These are phyloP conservation scores for Pneumocystis wakefieldiae DNA, from an alignment of 1,139 yeast genomes.

Conservation along the genomic window DNA sequence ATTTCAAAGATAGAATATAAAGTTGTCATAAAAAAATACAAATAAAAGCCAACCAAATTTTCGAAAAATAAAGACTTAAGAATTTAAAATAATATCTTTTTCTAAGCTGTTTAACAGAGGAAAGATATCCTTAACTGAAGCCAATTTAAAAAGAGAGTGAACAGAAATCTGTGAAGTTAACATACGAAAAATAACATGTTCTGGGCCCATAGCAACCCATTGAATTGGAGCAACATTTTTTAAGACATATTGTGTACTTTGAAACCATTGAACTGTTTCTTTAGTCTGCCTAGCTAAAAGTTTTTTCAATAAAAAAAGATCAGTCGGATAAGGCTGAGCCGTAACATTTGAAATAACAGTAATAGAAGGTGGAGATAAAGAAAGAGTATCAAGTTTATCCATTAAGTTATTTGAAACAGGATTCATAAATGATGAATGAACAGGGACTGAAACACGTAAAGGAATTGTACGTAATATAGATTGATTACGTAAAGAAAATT, in stretches of 20 bases:
- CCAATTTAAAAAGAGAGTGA: no score
- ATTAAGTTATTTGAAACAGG: conserved; percentile 3
- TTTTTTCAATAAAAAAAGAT: neutral
- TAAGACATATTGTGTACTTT: neutral
- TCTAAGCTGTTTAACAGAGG: no score
- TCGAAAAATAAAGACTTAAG: no score
- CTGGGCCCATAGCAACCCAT: neutral
- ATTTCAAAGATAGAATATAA: no score
- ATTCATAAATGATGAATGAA: conserved; percentile 9
- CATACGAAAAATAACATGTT: neutral
- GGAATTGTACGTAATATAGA: conserved; percentile 8
- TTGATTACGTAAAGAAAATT: conserved; percentile 5
- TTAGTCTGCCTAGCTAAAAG: neutral
- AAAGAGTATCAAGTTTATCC: neutral
- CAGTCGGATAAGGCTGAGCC: conserved; percentile 5
- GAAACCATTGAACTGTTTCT: neutral
- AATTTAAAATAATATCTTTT: no score
- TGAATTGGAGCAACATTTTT: neutral
- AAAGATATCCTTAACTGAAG: no score
- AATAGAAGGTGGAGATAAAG: conserved; percentile 4
- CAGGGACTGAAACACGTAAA: conserved; percentile 9
- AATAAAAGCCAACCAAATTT: no score
- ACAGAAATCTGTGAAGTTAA: neutral
- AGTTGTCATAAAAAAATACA: no score
- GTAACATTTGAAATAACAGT: conserved; percentile 8